phyloP scores from a whole-genome alignment of 2,329 filamentous ascomycete species.

The Aspergillus sp. region DNA sequence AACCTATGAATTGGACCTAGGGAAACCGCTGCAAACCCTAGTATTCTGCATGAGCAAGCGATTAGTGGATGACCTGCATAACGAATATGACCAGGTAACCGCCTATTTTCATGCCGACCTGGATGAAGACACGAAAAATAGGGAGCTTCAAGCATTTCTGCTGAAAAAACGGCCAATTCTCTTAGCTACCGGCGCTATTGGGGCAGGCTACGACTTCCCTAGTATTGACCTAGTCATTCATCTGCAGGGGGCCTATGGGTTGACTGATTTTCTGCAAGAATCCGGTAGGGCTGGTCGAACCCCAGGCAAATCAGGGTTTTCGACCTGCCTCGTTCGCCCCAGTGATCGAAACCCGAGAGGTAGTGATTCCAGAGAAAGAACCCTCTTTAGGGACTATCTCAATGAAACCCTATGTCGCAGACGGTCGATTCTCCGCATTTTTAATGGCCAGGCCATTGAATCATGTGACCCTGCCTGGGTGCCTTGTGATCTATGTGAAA shows the following conservation, averaged over 20 bases:
- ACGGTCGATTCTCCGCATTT: not conserved
- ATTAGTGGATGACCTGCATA: too few relatives aligned
- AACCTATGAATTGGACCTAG: too few relatives aligned
- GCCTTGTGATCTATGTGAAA: not conserved
- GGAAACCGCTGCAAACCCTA: too few relatives aligned
- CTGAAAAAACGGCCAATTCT: not conserved
- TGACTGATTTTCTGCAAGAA: constrained; percentile 1
- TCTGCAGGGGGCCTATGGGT: not conserved
- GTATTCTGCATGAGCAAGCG: too few relatives aligned
- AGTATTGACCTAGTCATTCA: not conserved
- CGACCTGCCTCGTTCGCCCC: not conserved
- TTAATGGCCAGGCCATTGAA: not conserved
- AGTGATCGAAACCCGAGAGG: not conserved
- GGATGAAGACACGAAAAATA: not conserved
- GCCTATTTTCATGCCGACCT: not conserved
- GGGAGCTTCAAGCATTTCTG: not conserved
- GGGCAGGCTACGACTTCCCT: not conserved
- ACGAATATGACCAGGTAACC: not conserved
- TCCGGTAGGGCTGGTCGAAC: not conserved
- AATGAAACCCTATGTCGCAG: not conserved
- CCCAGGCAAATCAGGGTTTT: not conserved
- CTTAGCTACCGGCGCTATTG: not conserved
- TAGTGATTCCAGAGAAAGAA: not conserved
- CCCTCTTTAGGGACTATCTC: not conserved
- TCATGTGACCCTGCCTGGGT: not conserved